Percentiles rank a stretch among this genome's conserved stretches.
phyloP scores from a whole-genome alignment of 176 grass and related monocot genomes.

The Triticum turgidum region DNA sequence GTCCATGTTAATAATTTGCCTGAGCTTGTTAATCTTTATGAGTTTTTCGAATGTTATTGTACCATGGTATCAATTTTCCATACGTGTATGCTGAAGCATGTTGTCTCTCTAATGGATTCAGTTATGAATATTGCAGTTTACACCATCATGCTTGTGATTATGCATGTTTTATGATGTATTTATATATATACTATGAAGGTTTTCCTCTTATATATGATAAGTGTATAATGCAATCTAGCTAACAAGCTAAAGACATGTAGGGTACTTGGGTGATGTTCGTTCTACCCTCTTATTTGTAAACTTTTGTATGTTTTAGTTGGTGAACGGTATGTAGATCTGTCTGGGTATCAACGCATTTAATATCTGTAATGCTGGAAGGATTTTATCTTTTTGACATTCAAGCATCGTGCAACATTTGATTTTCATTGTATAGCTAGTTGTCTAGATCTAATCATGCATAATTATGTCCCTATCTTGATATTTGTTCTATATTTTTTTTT shows the following conservation, averaged over 20 bases:
- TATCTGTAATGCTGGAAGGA: neutral
- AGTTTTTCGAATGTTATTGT: too few relatives aligned
- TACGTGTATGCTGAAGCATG: too few relatives aligned
- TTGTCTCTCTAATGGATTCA: too few relatives aligned
- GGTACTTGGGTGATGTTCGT: neutral
- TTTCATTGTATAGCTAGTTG: neutral
- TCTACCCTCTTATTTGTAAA: neutral
- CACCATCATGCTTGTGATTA: too few relatives aligned
- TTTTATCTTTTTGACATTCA: neutral
- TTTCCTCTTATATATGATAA: neutral
- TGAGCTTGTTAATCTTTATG: too few relatives aligned
- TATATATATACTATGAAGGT: neutral
- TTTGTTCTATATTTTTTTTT: neutral
- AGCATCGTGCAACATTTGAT: neutral
- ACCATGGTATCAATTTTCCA: too few relatives aligned
- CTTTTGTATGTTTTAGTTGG: neutral
- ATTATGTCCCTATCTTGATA: neutral
- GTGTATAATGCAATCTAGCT: neutral
- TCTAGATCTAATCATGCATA: neutral
- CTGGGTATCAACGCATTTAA: neutral
- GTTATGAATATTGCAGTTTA: too few relatives aligned
- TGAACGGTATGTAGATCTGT: neutral
- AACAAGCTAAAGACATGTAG: neutral
- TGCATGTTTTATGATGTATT: neutral
- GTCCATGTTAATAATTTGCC: too few relatives aligned